phyloP scores from a whole-genome alignment of 768 basidiomycete genomes.

The Rhizopogon roseolus region DNA sequence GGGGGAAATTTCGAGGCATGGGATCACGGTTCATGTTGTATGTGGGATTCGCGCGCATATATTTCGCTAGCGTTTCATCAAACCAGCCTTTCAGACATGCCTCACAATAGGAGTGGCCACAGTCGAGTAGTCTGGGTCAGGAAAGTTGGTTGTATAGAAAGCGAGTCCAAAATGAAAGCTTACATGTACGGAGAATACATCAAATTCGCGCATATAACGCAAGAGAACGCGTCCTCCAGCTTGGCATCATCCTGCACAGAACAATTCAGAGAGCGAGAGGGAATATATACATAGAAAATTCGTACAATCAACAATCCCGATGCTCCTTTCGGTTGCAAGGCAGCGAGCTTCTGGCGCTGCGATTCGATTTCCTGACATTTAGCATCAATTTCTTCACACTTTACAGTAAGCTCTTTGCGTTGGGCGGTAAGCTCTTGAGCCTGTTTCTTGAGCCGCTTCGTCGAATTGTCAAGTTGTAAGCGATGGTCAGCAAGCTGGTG shows the following conservation, averaged over 20 bases:
- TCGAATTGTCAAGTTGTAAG: constrained; percentile 7
- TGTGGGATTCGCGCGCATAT: constrained; percentile 42
- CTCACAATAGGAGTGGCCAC: constrained; percentile 70
- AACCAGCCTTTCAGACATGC: constrained; percentile 56
- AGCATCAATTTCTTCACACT: neutral
- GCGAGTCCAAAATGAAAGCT: constrained; percentile 16
- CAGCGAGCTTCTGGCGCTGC: neutral
- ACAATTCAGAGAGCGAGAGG: neutral
- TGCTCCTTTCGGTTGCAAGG: neutral
- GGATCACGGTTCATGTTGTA: constrained; percentile 30
- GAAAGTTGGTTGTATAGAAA: neutral
- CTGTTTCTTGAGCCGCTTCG: constrained; percentile 12
- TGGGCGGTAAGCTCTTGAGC: constrained; percentile 11
- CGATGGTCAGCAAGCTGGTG: constrained; percentile 12
- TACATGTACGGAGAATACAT: constrained; percentile 70
- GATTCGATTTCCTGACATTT: neutral
- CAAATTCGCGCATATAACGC: constrained; percentile 58
- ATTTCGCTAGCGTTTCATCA: constrained; percentile 41
- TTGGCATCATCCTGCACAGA: constrained; percentile 32
- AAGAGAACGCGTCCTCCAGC: constrained; percentile 51
- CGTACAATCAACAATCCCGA: neutral
- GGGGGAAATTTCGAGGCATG: constrained; percentile 11
- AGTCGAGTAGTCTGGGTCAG: constrained; percentile 47
- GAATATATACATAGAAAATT: neutral
- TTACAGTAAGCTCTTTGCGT: neutral